Conservation (phyloP, 1,139 yeast species). For the Nadsonia commutata region DNA sequence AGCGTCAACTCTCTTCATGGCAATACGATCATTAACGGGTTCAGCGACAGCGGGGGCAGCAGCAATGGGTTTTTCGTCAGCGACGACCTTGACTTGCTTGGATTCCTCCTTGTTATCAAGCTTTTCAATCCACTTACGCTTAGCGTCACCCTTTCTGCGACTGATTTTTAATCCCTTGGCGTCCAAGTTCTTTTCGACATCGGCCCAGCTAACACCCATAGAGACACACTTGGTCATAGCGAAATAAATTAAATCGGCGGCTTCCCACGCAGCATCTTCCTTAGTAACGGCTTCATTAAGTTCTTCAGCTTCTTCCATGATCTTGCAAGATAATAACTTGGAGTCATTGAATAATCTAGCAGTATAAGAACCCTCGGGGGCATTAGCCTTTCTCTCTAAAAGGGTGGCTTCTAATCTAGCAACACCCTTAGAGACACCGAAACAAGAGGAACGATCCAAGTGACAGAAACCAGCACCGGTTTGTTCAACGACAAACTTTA, state of each 20-base stretch:
- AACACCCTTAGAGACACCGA: conserved; percentile 45
- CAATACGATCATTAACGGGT: conserved; percentile 26
- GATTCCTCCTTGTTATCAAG: conserved; percentile 17
- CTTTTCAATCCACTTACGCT: conserved; percentile 45
- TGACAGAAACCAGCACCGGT: conserved; percentile 87
- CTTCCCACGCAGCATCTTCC: conserved; percentile 88
- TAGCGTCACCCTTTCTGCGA: conserved; percentile 93
- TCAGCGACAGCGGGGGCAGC: conserved; percentile 13
- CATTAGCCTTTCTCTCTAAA: conserved; percentile 31
- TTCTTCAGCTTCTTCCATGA: conserved; percentile 94
- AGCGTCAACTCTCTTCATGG: conserved; percentile 48
- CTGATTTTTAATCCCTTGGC: conserved; percentile 74
- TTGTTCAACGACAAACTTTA: conserved; percentile 75
- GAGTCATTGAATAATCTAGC: conserved; percentile 73
- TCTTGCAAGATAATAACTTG: conserved; percentile 63
- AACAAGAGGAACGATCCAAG: conserved; percentile 66
- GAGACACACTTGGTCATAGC: conserved; percentile 77
- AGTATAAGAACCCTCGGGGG: conserved; percentile 90
- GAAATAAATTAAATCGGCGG: conserved; percentile 88
- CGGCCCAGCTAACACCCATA: conserved; percentile 63
- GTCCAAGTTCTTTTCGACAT: conserved; percentile 74
- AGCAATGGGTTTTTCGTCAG: conserved; percentile 9
- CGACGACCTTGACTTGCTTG: conserved; percentile 7
- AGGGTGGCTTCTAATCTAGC: conserved; percentile 53
- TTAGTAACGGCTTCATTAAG: conserved; percentile 62